These are phyloP conservation scores for Holtermanniella nyarrowii DNA, from an alignment of 768 basidiomycete genomes.

Conservation along the genomic window DNA sequence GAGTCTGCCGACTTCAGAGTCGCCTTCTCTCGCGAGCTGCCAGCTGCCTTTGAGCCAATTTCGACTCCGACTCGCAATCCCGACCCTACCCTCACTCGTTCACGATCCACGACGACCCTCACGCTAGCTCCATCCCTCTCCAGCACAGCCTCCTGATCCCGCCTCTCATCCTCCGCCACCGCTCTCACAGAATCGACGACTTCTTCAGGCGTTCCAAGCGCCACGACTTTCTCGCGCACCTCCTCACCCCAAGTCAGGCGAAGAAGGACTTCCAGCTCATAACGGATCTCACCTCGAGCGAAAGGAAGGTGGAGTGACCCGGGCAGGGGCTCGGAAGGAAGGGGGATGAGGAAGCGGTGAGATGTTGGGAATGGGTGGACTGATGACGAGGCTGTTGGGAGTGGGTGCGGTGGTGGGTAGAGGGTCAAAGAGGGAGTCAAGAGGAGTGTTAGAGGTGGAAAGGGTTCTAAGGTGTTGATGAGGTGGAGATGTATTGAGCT, in stretches of 20 bases:
- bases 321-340: conserved; percentile 19
- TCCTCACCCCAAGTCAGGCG: conserved; percentile 6
- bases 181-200: background rate
- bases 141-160: conserved; percentile 10
- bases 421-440: conserved; percentile 3
- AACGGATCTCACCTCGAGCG: conserved; percentile 26
- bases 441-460: background rate
- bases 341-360: conserved; percentile 26
- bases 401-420: conserved; percentile 13
- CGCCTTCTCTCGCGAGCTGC: conserved; percentile 20
- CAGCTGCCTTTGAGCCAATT: conserved; percentile 18
- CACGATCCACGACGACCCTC: conserved; percentile 22
- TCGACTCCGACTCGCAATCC: conserved; percentile 32
- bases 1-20: conserved; percentile 11
- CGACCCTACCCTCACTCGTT: conserved; percentile 18
- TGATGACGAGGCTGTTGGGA: conserved; percentile 3
- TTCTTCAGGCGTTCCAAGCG: conserved; percentile 22
- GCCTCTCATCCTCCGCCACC: background rate
- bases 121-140: conserved; percentile 19
- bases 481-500: conserved; percentile 13
- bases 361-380: conserved; percentile 17
- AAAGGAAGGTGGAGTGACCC: conserved; percentile 30
- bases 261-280: conserved; percentile 18
- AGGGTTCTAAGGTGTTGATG: background rate
- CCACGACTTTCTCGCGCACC: conserved; percentile 9